Base-by-base conservation (phyloP, 2,329 filamentous ascomycete genomes). In the Aspergillus sp. region DNA sequence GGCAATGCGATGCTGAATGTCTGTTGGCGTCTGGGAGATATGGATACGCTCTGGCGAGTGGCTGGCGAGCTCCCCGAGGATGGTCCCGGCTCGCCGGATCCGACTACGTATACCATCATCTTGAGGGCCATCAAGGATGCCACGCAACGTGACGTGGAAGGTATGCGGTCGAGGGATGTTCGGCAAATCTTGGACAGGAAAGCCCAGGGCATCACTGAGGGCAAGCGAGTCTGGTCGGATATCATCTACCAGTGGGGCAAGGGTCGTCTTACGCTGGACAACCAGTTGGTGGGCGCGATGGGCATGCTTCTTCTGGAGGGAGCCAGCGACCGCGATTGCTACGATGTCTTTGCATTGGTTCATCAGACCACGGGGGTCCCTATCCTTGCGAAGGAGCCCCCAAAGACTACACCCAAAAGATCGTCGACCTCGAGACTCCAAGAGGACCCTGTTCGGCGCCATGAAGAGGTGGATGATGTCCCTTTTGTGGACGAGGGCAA, bases 1-100 rank as follows among this genome's bases (percentile, higher is more conserved):
- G 85, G 89, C 57, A 99, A 99, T 68, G 89, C 92, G 9, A 84
- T 91, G n/a, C 76, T 99, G 42, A 85, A 86, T 53, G 88, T 94
- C 7, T 97, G 92, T 68, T 82, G 87, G 45, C 81, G 84, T 52
- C 87, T 88, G 3, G 70, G 79, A 11, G 87, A 97, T 66, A 79
- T 96, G 70, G 91, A 96, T 60, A 83, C 86, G 14, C 75, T 97
- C 60, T 96, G 94, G 79, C 81, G 82, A 50, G 81, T 97, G 58
- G 83, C 87, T 41, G 81, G 84, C n/a, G 84, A 86, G 29, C 80
- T 93, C 52, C 87, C 91, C 14, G 81, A 86, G 13, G 74, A 69
- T 9, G 87, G 84, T 0, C 67, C 80, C 0, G 81, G 83, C 29
- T 76, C 85, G 16, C 86, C 92, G 3, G 83, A 95, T 71, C 71